Conservation (phyloP, 129 eudicot species). For the Flaveria sonorensis region DNA sequence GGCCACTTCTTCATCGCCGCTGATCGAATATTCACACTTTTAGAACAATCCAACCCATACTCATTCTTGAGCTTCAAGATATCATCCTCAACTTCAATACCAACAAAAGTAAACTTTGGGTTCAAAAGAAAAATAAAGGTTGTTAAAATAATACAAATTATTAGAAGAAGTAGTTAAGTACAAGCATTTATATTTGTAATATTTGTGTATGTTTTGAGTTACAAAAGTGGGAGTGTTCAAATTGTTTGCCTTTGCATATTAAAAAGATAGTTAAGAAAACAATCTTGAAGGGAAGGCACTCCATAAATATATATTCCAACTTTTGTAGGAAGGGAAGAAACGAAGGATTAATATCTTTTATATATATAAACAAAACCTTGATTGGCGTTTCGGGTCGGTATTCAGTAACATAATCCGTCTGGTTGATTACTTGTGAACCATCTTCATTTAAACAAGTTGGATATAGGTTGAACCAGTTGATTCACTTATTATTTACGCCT, state of each 20-base stretch:
- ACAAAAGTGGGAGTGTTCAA: not conserved
- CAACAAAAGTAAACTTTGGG: conserved; percentile 56
- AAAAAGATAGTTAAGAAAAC: conserved; percentile 15
- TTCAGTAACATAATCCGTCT: too few species aligned
- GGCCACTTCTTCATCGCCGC: conserved; percentile 59
- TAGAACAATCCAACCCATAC: conserved; percentile 53
- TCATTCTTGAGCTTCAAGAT: conserved; percentile 52
- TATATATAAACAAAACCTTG: not conserved
- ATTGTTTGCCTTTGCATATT: conserved; percentile 2
- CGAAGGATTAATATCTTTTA: not conserved
- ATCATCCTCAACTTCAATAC: conserved; percentile 59
- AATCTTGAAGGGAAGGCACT: conserved; percentile 12
- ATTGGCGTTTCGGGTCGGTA: too few species aligned
- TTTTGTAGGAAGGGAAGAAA: not conserved
- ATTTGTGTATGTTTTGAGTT: not conserved
- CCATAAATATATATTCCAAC: not conserved
- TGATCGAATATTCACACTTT: conserved; percentile 40
- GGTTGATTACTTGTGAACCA: too few species aligned
- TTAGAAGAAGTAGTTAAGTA: not conserved
- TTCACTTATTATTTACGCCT: too few species aligned
- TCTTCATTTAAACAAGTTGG: too few species aligned
- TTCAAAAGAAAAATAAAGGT: conserved; percentile 31
- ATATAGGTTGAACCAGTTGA: too few species aligned
- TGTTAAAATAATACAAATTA: not conserved
- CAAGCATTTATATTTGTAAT: not conserved